Percentiles rank a stretch among this genome's conserved stretches.
These are phyloP conservation scores for Baudoinia panamericana DNA, from an alignment of 495 filamentous ascomycete species.

Conservation along the genomic window DNA sequence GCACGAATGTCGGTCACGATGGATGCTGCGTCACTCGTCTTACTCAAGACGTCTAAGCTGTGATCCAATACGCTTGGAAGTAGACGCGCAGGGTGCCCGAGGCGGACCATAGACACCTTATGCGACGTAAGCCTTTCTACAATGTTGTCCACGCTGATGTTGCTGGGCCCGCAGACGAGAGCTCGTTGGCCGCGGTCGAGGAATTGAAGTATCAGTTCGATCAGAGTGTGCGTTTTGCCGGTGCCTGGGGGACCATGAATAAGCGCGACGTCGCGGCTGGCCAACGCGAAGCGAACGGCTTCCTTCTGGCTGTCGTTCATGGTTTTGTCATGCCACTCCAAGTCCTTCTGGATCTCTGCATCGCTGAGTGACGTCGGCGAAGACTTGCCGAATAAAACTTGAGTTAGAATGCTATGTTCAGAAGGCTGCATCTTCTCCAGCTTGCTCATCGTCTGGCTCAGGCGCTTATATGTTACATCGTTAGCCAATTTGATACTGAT, in stretches of 20 bases:
- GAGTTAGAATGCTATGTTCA: constrained; percentile 61
- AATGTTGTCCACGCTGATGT: constrained; percentile 96
- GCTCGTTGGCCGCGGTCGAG: constrained; percentile 56
- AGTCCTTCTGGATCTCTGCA: constrained; percentile 32
- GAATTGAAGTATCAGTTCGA: constrained; percentile 85
- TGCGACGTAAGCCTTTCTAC: constrained; percentile 81
- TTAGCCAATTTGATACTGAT: constrained; percentile 86
- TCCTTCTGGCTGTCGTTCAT: constrained; percentile 87
- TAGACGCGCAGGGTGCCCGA: constrained; percentile 85
- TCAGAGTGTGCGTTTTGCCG: constrained; percentile 92
- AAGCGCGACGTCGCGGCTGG: constrained; percentile 68
- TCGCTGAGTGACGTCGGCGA: constrained; percentile 41
- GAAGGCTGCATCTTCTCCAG: constrained; percentile 57
- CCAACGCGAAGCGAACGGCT: constrained; percentile 78
- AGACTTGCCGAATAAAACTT: constrained; percentile 68
- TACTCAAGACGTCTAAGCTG: constrained; percentile 84
- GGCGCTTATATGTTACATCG: constrained; percentile 81
- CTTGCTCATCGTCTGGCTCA: constrained; percentile 78
- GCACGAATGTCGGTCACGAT: constrained; percentile 86
- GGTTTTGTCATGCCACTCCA: constrained; percentile 63
- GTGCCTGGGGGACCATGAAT: constrained; percentile 96
- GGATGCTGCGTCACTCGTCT: constrained; percentile 72
- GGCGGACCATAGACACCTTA: constrained; percentile 72
- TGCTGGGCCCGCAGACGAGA: constrained; percentile 88
- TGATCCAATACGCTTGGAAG: constrained; percentile 80